Percentiles rank a stretch among this genome's conserved stretches.
Evolutionary conservation across 352 stramenopile genomes (phyloP).

Genomic region (Phytophthora palmivora): DNA sequence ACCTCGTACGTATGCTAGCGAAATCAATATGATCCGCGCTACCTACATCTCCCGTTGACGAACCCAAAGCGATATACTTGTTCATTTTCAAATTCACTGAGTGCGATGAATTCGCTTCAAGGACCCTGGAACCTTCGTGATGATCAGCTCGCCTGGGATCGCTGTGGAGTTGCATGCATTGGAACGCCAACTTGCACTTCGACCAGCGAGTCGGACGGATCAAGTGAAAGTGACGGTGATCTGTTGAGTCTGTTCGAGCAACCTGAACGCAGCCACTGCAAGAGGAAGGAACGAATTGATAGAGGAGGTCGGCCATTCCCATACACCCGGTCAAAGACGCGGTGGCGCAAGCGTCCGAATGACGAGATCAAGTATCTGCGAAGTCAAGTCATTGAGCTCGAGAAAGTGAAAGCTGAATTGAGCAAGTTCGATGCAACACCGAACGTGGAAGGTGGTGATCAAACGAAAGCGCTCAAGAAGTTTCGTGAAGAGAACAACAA

Average conservation of each 20-base stretch:
- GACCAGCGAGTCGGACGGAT: slow-evolving; percentile 16
- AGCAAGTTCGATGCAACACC: not conserved
- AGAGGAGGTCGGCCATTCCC: slow-evolving; percentile 23
- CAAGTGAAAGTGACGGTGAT: slow-evolving; percentile 9
- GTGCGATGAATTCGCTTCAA: slow-evolving; percentile 12
- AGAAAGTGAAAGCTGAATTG: slow-evolving; percentile 19
- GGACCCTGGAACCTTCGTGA: not conserved
- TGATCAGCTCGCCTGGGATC: not conserved
- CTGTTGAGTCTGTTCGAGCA: slow-evolving; percentile 22
- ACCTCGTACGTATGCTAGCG: not conserved
- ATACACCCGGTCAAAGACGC: slow-evolving; percentile 32
- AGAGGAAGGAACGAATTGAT: not conserved
- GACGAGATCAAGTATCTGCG: slow-evolving; percentile 46
- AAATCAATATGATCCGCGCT: not conserved
- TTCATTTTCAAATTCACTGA: slow-evolving; percentile 18
- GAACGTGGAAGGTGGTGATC: not conserved
- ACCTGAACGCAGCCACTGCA: not conserved
- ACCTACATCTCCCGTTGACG: slow-evolving; percentile 3
- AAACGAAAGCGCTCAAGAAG: not conserved
- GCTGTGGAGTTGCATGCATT: not conserved
- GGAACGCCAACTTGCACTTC: not conserved
- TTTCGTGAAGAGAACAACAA: slow-evolving; percentile 1
- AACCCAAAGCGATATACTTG: not conserved
- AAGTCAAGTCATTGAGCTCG: slow-evolving; percentile 24
- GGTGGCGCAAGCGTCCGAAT: slow-evolving; percentile 40